Base-by-base conservation (phyloP, 2,329 filamentous ascomycete genomes). In the Zalaria obscura region DNA sequence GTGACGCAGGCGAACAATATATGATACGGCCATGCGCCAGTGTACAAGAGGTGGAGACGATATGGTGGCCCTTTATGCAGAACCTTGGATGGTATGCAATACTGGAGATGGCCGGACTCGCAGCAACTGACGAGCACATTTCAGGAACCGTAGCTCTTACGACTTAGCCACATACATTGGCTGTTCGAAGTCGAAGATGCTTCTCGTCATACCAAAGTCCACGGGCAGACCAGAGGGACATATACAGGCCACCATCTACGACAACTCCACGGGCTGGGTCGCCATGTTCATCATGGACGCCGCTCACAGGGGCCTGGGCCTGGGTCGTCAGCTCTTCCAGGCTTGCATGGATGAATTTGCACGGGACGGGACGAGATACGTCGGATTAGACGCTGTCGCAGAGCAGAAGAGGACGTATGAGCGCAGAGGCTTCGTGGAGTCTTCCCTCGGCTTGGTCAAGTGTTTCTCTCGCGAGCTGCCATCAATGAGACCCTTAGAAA, bases 251-350 rank as follows among this genome's bases (percentile, higher is more conserved):
- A 50, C 60, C 31, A 48, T 52, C 25, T 61, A 57, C 45, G 45
- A 53, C 25, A 63, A 64, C 40, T 40, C 42, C 28, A 62, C 58
- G 1, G 60, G 53, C n/a, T 63, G 61, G 60, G 46, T 62, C 1
- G 58, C 55, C 10, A 58, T 57, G 50, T 62, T 63, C 55, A 52
- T 57, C 38, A 44, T 62, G 41, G 55, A 56, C 11, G 50, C 46
- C 2, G 39, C 48, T 1, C 47, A 52, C 39, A 54, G 55, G 25
- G 57, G 59, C 25, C 47, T 52, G 11, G 59, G 59, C 2, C 47
- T 56, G n/a, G 61, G 60, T 3, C 37, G 47, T 5, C 47, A 48
- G 35, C 44, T 63, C 1, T 61, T 58, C 48, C 49, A 54, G 26
- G 50, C 50, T 5, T 50, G 52, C 26, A 48, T 59, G 29, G 47